Evolutionary conservation across 192 early-diverging fungal genomes (phyloP).

Genomic region (Glomus cerebriforme): DNA sequence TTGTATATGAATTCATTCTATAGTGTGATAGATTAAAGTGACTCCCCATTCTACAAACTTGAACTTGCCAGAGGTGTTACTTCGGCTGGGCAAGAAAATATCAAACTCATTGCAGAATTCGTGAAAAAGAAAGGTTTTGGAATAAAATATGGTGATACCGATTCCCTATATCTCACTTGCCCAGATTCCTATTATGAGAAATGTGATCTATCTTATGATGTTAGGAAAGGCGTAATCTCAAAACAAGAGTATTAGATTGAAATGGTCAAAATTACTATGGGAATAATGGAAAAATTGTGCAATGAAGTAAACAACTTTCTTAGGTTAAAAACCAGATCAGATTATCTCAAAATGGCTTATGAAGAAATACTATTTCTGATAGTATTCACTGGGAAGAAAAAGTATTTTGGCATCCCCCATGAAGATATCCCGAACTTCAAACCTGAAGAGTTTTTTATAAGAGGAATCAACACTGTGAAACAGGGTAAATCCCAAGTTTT

Average conservation of each 20-base stretch:
- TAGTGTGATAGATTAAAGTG: background rate
- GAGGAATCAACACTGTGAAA: slow-evolving; percentile 8
- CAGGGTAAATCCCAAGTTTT: slow-evolving; percentile 3
- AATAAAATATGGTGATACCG: slow-evolving; percentile 2
- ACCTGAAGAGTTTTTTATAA: background rate
- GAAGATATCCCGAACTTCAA: background rate
- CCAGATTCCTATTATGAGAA: slow-evolving; percentile 1
- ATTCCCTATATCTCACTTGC: slow-evolving; percentile 5
- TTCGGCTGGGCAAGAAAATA: slow-evolving; percentile 4
- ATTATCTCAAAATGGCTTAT: too few species aligned
- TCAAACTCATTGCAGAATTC: slow-evolving; percentile 6
- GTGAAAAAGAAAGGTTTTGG: slow-evolving; percentile 2
- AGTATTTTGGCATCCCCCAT: slow-evolving; percentile 5
- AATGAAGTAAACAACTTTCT: slow-evolving; percentile 5
- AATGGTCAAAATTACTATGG: slow-evolving; percentile 1
- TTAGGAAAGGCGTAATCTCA: background rate
- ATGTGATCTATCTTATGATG: background rate
- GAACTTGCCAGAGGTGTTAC: background rate
- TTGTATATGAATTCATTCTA: slow-evolving; percentile 23
- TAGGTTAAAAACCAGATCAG: background rate
- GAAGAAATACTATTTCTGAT: slow-evolving; percentile 11
- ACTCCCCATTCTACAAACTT: background rate
- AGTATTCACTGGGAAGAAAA: slow-evolving; percentile 12
- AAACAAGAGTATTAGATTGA: background rate
- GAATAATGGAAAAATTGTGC: slow-evolving; percentile 7